phyloP scores from a whole-genome alignment of 371 early-diverging fungal species.

The Mucor ambiguus region DNA sequence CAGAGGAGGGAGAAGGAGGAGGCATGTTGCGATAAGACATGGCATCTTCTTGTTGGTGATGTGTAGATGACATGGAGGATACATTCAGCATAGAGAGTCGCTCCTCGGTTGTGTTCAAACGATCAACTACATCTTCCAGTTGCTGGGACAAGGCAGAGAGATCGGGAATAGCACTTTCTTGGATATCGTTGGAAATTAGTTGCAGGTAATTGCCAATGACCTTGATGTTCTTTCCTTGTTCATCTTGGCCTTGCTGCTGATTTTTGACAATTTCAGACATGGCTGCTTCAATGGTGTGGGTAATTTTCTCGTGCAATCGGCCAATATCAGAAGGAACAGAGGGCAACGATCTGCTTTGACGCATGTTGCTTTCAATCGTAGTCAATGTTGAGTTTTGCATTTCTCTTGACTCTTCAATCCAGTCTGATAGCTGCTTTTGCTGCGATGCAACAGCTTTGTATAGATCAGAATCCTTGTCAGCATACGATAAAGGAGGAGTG shows the following conservation, averaged over 20 bases:
- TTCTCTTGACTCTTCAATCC: conserved; percentile 19
- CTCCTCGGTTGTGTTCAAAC: conserved; percentile 25
- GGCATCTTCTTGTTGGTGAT: background rate
- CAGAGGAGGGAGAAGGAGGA: background rate
- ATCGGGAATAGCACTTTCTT: conserved; percentile 40
- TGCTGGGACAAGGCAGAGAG: conserved; percentile 35
- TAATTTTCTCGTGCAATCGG: conserved; percentile 20
- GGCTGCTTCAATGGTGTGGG: conserved; percentile 10
- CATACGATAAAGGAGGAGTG: background rate
- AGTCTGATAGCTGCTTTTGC: conserved; percentile 17
- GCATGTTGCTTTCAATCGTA: conserved; percentile 5
- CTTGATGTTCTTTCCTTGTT: conserved; percentile 41
- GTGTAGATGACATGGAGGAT: conserved; percentile 3
- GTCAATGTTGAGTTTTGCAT: conserved; percentile 10
- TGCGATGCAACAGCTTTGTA: conserved; percentile 15
- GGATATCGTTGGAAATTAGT: conserved; percentile 40
- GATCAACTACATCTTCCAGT: conserved; percentile 38
- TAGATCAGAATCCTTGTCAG: conserved; percentile 10
- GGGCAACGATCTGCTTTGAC: conserved; percentile 7
- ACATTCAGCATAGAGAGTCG: conserved; percentile 16
- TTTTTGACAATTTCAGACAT: conserved; percentile 23
- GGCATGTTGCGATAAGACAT: conserved; percentile 1
- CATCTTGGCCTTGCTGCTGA: conserved; percentile 30
- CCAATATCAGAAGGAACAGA: conserved; percentile 11
- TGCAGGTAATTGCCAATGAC: conserved; percentile 42